These are phyloP conservation scores for Calonectria honghensis DNA, from an alignment of 2,329 filamentous ascomycete species.

Conservation along the genomic window DNA sequence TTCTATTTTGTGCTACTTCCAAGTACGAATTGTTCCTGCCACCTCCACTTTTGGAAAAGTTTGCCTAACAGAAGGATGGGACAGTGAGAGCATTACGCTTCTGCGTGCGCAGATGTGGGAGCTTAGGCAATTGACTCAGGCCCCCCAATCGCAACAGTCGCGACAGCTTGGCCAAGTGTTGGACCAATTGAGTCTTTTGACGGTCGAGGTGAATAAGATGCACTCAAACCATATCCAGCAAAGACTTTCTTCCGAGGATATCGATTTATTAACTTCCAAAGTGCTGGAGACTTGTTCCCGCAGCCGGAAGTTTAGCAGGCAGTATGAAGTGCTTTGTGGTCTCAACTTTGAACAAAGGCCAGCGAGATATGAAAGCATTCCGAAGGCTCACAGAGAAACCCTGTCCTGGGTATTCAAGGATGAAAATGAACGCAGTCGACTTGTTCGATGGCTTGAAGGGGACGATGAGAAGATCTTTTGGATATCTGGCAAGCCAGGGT, in stretches of 20 bases:
- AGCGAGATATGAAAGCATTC: conserved; percentile 46
- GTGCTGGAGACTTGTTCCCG: not conserved
- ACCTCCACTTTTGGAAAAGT: not conserved
- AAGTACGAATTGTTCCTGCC: not conserved
- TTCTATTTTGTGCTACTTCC: conserved; percentile 3
- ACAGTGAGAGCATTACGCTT: not conserved
- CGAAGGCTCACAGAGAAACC: conserved; percentile 20
- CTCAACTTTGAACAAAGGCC: conserved; percentile 11
- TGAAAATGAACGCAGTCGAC: conserved; percentile 39
- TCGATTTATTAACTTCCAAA: not conserved
- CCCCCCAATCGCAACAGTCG: not conserved
- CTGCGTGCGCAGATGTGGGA: conserved; percentile 12
- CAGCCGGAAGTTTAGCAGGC: not conserved
- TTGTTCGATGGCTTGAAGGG: conserved; percentile 46
- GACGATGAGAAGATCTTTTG: conserved; percentile 48
- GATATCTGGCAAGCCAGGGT: conserved; percentile 61
- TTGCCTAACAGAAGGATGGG: not conserved
- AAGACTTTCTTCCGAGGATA: not conserved
- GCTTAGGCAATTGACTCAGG: not conserved
- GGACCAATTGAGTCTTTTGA: conserved; percentile 3
- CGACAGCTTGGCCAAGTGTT: conserved; percentile 2
- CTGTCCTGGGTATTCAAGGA: not conserved
- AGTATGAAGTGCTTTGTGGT: not conserved
- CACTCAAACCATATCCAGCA: not conserved
- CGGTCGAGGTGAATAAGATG: conserved; percentile 8